Percentiles rank a stretch among this genome's conserved stretches.
Evolutionary conservation across 1,284 basidiomycete species (phyloP).

Genomic region (Cystobasidium slooffiae): DNA sequence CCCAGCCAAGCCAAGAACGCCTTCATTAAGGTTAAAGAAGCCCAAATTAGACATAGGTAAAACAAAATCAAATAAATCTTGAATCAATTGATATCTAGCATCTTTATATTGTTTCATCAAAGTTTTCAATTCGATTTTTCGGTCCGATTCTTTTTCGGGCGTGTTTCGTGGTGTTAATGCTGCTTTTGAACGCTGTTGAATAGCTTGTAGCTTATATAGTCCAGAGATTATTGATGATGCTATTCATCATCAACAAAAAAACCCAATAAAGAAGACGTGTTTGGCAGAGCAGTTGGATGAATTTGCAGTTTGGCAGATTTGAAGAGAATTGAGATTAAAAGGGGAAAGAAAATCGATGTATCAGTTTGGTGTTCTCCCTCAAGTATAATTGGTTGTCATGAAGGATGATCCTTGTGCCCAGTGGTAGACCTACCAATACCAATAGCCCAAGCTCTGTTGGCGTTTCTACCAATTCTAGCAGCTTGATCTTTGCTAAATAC

Average conservation of each 20-base stretch:
- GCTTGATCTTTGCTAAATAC: constrained; percentile 52
- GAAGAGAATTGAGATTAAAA: no score
- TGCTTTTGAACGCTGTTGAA: constrained; percentile 39
- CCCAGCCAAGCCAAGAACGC: constrained; percentile 81
- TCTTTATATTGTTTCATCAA: constrained; percentile 69
- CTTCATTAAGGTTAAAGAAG: constrained; percentile 80
- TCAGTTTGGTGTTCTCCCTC: no score
- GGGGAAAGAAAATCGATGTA: no score
- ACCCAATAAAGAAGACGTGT: no score
- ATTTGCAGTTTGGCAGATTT: no score
- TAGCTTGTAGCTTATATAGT: constrained; percentile 49
- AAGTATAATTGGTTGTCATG: no score
- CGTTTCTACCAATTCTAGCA: constrained; percentile 69
- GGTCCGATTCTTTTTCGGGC: constrained; percentile 65
- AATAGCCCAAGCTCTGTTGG: constrained; percentile 87
- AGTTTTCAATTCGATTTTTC: constrained; percentile 66
- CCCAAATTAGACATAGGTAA: constrained; percentile 85
- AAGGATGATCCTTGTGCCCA: no score
- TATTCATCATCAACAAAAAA: background rate
- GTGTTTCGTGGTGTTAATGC: constrained; percentile 46
- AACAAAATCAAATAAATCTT: constrained; percentile 82
- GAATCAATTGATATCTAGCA: constrained; percentile 74
- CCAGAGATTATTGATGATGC: constrained; percentile 50
- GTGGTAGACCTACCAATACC: constrained; percentile 64
- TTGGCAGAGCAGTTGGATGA: no score